phyloP scores from a whole-genome alignment of 2,329 filamentous ascomycete species.

The Acrodontium crateriforme region DNA sequence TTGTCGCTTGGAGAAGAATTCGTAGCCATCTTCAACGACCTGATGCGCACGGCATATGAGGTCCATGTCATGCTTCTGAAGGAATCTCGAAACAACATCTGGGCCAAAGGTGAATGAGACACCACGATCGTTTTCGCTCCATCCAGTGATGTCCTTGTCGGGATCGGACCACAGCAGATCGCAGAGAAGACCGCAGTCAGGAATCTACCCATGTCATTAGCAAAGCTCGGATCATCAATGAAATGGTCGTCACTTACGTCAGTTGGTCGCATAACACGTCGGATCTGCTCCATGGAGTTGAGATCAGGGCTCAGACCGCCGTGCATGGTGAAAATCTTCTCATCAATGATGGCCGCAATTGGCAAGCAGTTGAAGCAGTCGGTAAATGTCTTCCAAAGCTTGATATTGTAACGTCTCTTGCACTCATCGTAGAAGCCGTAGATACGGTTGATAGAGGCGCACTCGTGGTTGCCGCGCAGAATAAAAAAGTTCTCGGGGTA shows the following conservation, averaged over 20 bases:
- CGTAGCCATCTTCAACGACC: constrained; percentile 97
- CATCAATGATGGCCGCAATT: constrained; percentile 96
- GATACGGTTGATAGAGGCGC: constrained; percentile 95
- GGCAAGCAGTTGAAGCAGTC: constrained; percentile 99
- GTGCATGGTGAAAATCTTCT: constrained; percentile 99
- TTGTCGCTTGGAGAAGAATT: constrained; percentile 98
- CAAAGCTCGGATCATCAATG: constrained; percentile 8
- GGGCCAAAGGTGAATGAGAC: constrained; percentile 98
- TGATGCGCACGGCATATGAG: constrained; percentile 97
- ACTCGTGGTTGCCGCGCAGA: constrained; percentile 96
- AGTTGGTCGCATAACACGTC: constrained; percentile 94
- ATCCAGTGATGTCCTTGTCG: constrained; percentile 97
- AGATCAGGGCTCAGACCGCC: constrained; percentile 92
- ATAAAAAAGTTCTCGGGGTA: constrained; percentile 99
- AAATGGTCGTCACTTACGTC: constrained; percentile 55
- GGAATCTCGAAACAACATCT: constrained; percentile 90
- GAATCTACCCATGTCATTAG: constrained; percentile 50
- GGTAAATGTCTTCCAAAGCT: constrained; percentile 99
- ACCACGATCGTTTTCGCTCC: constrained; percentile 97
- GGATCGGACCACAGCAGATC: constrained; percentile 98
- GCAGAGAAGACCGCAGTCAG: constrained; percentile 92
- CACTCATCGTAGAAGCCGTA: constrained; percentile 99
- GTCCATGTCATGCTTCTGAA: constrained; percentile 99
- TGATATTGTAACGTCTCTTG: constrained; percentile 98
- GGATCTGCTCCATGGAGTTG: constrained; percentile 99